These are phyloP conservation scores for Dorcoceras hygrometricum DNA, from an alignment of 257 asterid species.

Conservation along the genomic window DNA sequence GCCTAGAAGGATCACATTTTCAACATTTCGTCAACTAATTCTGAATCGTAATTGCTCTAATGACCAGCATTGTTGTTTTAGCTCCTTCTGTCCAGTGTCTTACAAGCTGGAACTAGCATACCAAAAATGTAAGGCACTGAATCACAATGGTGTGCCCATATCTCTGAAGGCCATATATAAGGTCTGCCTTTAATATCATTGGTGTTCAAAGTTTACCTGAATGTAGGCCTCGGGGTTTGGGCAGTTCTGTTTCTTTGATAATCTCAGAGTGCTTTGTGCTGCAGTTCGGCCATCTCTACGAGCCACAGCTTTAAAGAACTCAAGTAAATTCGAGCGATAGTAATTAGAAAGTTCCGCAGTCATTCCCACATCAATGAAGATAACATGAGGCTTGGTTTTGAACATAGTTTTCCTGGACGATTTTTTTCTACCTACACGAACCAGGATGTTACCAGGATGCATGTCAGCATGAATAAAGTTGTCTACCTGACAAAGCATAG, in stretches of 20 bases:
- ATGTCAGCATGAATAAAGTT: conserved; percentile 82
- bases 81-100: background rate
- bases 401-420: conserved; percentile 53
- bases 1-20: conserved; percentile 4
- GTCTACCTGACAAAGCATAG: conserved; percentile 57
- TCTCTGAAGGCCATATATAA: conserved; percentile 3
- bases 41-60: background rate
- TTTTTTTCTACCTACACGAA: conserved; percentile 47
- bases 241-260: conserved; percentile 71
- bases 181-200: conserved; percentile 8
- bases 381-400: conserved; percentile 66
- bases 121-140: background rate
- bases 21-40: background rate
- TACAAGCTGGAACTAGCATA: background rate
- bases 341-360: conserved; percentile 76
- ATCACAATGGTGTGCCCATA: conserved; percentile 15
- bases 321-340: conserved; percentile 53
- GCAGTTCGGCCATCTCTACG: conserved; percentile 73
- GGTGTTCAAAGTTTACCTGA: conserved; percentile 42
- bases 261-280: conserved; percentile 53
- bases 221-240: conserved; percentile 71
- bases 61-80: background rate
- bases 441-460: conserved; percentile 92
- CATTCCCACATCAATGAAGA: conserved; percentile 84
- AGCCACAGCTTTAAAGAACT: conserved; percentile 75